Conservation (phyloP, 2,329 filamentous ascomycete species). For the Fusarium luffae region DNA sequence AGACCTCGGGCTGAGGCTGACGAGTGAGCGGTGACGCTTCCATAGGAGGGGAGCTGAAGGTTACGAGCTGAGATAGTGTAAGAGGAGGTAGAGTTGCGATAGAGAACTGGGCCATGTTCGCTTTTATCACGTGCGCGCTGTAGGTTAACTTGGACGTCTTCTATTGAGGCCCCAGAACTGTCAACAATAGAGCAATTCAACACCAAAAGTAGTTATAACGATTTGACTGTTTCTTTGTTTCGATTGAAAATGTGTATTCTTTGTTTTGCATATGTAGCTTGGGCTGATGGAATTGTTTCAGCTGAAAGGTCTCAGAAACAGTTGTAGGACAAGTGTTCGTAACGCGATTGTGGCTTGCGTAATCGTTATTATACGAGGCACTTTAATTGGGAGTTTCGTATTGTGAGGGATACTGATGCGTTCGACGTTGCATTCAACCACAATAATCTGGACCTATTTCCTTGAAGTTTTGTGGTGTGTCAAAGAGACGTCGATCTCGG, state of each 20-base stretch:
- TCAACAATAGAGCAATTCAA: constrained; percentile 5
- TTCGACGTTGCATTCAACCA: not conserved
- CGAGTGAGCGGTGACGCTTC: constrained; percentile 93
- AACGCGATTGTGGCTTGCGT: constrained; percentile 22
- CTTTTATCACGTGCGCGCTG: constrained; percentile 29
- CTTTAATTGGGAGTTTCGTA: not conserved
- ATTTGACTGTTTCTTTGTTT: not conserved
- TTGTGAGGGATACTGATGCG: not conserved
- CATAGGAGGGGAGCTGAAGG: constrained; percentile 61
- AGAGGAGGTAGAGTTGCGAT: constrained; percentile 33
- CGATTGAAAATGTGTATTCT: not conserved
- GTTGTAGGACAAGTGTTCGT: constrained; percentile 24
- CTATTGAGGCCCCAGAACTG: constrained; percentile 6
- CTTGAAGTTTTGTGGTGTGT: not conserved
- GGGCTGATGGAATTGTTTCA: not conserved
- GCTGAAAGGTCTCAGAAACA: not conserved
- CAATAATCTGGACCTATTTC: too few species aligned
- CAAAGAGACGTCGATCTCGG: not conserved
- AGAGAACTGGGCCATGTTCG: constrained; percentile 27
- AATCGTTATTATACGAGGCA: constrained; percentile 6
- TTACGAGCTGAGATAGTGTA: constrained; percentile 21
- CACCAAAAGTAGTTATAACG: not conserved
- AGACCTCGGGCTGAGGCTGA: constrained; percentile 87
- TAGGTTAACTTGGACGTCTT: constrained; percentile 6
- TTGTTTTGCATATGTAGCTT: not conserved